A percentile compares a stretch with the other conserved stretches of the same genome.
Evolutionary conservation across 1,139 yeast genomes (phyloP).

Genomic region (Geotrichum phurueaensis): DNA sequence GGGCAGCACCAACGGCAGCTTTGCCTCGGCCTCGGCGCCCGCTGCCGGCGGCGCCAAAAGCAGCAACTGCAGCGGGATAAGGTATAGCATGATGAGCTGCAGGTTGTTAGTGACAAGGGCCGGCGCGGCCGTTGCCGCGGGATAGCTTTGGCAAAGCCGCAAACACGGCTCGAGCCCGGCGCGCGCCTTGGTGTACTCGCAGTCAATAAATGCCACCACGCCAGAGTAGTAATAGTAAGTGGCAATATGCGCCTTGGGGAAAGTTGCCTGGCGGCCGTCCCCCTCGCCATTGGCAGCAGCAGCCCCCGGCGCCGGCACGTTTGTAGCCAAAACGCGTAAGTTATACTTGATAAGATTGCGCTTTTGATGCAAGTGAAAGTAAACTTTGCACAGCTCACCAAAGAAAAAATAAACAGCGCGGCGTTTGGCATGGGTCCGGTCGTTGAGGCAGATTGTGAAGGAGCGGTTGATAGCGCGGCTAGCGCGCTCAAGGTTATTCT

Average conservation of each 20-base stretch:
- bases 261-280: not conserved
- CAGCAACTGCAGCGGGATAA: not conserved
- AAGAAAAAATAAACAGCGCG: not conserved
- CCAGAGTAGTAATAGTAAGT: conserved; percentile 65
- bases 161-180: not conserved
- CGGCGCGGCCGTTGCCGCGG: not conserved
- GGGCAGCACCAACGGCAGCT: not conserved
- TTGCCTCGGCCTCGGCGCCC: not conserved
- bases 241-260: conserved; percentile 50
- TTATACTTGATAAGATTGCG: conserved; percentile 47
- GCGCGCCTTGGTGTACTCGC: conserved; percentile 40
- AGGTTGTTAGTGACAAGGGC: not conserved
- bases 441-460: conserved; percentile 73
- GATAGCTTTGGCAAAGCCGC: not conserved
- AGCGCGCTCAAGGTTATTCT: conserved; percentile 55
- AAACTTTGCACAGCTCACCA: conserved; percentile 57
- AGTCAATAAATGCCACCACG: conserved; percentile 55
- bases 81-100: not conserved
- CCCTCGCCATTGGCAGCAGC: not conserved
- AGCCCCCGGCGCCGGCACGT: not conserved
- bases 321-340: conserved; percentile 26
- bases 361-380: conserved; percentile 42
- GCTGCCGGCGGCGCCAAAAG: not conserved
- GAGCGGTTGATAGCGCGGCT: conserved; percentile 55
- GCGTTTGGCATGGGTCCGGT: conserved; percentile 48